Conservation (phyloP, 768 basidiomycete genomes). For the Pisolithus tinctorius region DNA sequence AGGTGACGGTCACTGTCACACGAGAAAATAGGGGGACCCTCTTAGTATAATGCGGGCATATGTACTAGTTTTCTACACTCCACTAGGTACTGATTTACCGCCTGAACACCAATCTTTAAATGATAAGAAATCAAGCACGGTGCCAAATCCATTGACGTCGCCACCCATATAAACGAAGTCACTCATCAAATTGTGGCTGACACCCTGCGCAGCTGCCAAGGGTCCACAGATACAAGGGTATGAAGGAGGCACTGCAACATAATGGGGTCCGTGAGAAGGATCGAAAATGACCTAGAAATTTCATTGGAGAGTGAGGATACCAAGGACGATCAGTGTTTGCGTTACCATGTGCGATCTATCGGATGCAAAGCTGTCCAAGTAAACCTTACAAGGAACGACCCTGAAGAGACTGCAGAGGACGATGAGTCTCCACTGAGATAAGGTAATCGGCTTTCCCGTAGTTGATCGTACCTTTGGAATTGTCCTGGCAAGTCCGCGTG, state of each 20-base stretch:
- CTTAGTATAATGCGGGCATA: not conserved
- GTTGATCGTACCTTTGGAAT: conserved; percentile 41
- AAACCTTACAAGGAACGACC: conserved; percentile 46
- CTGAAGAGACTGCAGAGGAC: conserved; percentile 48
- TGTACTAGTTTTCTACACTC: not conserved
- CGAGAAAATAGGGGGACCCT: not conserved
- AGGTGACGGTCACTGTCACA: conserved; percentile 20
- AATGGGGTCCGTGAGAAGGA: conserved; percentile 18
- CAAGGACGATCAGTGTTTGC: conserved; percentile 6
- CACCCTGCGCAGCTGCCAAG: conserved; percentile 30
- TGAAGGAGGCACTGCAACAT: conserved; percentile 40
- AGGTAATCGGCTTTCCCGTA: not conserved
- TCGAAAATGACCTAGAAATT: conserved; percentile 5
- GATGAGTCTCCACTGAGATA: not conserved
- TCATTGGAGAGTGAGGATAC: not conserved
- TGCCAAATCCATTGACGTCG: conserved; percentile 32
- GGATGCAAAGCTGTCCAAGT: conserved; percentile 58
- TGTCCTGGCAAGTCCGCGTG: conserved; percentile 20
- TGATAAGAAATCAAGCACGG: conserved; percentile 29
- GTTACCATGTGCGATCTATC: conserved; percentile 74
- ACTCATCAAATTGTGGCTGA: conserved; percentile 51
- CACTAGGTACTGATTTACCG: not conserved
- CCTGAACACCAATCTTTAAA: conserved; percentile 20
- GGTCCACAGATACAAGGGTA: conserved; percentile 46
- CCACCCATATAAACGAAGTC: conserved; percentile 46